These are phyloP conservation scores for Niebla homalea DNA, from an alignment of 495 filamentous ascomycete genomes.

Conservation along the genomic window DNA sequence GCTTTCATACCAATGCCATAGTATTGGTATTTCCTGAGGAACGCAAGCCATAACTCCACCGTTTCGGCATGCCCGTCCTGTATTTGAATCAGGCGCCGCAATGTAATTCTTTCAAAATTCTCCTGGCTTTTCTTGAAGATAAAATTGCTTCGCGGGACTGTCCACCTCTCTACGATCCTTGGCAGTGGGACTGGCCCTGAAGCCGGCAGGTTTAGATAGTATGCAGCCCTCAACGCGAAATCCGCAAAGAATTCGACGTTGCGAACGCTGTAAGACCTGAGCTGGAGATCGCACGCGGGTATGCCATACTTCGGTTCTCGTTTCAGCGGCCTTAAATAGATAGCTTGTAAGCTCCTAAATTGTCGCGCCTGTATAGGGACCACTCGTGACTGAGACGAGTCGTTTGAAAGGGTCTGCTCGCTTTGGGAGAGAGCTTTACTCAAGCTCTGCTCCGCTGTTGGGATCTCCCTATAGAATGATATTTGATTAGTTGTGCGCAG, in stretches of 20 bases:
- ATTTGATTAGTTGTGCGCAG: too few relatives aligned
- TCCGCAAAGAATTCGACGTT: slow-evolving; percentile 92
- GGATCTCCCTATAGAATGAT: too few relatives aligned
- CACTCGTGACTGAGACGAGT: too few relatives aligned
- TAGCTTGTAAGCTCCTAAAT: slow-evolving; percentile 65
- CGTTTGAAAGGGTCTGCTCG: too few relatives aligned
- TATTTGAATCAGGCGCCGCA: slow-evolving; percentile 81
- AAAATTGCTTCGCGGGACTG: slow-evolving; percentile 79
- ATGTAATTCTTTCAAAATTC: slow-evolving; percentile 87
- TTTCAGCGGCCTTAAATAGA: slow-evolving; percentile 76
- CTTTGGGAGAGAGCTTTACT: too few relatives aligned
- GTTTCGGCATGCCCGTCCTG: slow-evolving; percentile 81
- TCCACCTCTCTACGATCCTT: slow-evolving; percentile 79
- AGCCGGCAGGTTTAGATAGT: slow-evolving; percentile 80
- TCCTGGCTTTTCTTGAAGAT: slow-evolving; percentile 95
- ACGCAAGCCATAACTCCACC: slow-evolving; percentile 84
- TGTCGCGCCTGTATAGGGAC: slow-evolving; percentile 28
- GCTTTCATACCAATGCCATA: slow-evolving; percentile 98
- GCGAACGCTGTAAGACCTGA: slow-evolving; percentile 80
- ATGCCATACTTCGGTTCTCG: slow-evolving; percentile 59
- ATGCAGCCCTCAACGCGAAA: slow-evolving; percentile 87
- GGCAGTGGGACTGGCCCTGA: slow-evolving; percentile 83
- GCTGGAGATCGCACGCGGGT: slow-evolving; percentile 77
- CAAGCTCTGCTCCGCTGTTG: too few relatives aligned
- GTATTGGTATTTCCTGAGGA: slow-evolving; percentile 77